Evolutionary conservation across 495 filamentous ascomycete genomes (phyloP).

Genomic region (Aspergillus campestris): DNA sequence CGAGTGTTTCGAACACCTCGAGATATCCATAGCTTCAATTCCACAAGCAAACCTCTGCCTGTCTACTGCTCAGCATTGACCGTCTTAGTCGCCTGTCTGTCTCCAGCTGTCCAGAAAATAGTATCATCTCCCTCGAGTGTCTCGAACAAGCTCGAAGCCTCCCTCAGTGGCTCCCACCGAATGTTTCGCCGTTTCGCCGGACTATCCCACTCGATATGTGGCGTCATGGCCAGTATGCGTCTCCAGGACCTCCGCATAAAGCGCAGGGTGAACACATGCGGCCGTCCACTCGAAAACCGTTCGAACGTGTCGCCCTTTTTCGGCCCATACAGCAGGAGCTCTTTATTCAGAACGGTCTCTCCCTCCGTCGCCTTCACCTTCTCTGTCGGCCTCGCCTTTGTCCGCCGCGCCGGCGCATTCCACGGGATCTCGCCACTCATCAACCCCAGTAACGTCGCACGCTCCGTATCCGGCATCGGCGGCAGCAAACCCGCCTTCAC

Average conservation of each 20-base stretch:
- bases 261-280: constrained; percentile 32
- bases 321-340: constrained; percentile 24
- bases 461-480: constrained; percentile 61
- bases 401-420: constrained; percentile 27
- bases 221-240: constrained; percentile 32
- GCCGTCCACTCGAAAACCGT: constrained; percentile 22
- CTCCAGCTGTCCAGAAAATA: too few relatives aligned
- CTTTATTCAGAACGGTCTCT: constrained; percentile 4
- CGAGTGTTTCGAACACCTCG: too few relatives aligned
- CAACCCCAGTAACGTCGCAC: constrained; percentile 51
- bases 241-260: constrained; percentile 40
- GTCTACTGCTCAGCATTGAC: too few relatives aligned
- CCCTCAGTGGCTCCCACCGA: too few relatives aligned
- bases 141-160: too few relatives aligned
- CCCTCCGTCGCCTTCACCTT: neutral
- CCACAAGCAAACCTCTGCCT: too few relatives aligned
- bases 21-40: too few relatives aligned
- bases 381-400: constrained; percentile 10
- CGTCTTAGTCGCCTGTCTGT: too few relatives aligned
- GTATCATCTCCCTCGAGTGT: too few relatives aligned
- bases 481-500: constrained; percentile 54
- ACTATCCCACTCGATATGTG: constrained; percentile 22
- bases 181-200: neutral
- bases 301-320: constrained; percentile 28
- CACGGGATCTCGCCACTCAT: constrained; percentile 42